These are phyloP conservation scores for Pseudopyrenochaeta lycopersici DNA, from an alignment of 2,329 filamentous ascomycete species.

Conservation along the genomic window DNA sequence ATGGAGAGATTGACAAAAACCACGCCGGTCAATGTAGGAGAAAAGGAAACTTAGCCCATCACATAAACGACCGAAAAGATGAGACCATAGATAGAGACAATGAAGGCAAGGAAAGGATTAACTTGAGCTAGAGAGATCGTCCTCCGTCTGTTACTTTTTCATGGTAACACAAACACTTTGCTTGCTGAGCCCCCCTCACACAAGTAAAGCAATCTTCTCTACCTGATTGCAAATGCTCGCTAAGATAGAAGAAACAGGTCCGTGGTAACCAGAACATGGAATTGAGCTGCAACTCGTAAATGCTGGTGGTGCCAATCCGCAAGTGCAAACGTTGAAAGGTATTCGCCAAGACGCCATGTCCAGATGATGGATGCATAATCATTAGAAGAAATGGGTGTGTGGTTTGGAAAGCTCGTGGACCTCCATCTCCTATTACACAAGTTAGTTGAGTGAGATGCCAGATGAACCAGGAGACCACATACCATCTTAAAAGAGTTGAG, in stretches of 20 bases:
- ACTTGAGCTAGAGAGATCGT: constrained; percentile 30
- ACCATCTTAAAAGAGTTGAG: constrained; percentile 99
- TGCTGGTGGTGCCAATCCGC: constrained; percentile 49
- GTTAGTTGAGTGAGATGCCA: constrained; percentile 49
- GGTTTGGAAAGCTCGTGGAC: constrained; percentile 99
- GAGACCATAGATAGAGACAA: constrained; percentile 35
- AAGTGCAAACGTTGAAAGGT: constrained; percentile 44
- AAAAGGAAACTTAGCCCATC: constrained; percentile 20
- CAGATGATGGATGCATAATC: constrained; percentile 52
- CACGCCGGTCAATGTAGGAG: constrained; percentile 32
- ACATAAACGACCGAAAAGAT: constrained; percentile 27
- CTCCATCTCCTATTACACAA: constrained; percentile 87
- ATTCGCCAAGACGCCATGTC: constrained; percentile 55
- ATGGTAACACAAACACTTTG: constrained; percentile 29
- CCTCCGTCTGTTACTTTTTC: constrained; percentile 28
- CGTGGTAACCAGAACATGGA: constrained; percentile 53
- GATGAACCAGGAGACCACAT: constrained; percentile 43
- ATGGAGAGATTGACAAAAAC: constrained; percentile 20
- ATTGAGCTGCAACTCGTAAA: constrained; percentile 52
- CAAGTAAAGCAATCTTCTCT: constrained; percentile 36
- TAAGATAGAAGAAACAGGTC: constrained; percentile 52
- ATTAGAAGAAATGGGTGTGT: constrained; percentile 99
- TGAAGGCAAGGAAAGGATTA: constrained; percentile 36
- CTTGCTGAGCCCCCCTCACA: constrained; percentile 26
- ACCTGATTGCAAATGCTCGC: constrained; percentile 51